These are phyloP conservation scores for Leucocoprinus sp. DNA, from an alignment of 768 basidiomycete genomes.

Conservation along the genomic window DNA sequence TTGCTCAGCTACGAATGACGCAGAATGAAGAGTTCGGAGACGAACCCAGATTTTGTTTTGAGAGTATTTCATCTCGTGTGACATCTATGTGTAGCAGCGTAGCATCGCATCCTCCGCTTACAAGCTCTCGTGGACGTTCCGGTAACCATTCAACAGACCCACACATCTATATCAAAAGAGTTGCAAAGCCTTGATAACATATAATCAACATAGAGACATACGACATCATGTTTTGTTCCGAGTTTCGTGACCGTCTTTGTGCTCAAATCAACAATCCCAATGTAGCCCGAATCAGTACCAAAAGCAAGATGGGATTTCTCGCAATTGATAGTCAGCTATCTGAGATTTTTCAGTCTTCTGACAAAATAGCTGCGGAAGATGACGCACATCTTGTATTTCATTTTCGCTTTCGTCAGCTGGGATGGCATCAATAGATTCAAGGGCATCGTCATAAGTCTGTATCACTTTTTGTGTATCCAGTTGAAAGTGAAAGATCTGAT, in stretches of 20 bases:
- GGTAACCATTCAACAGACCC: slow-evolving; percentile 66
- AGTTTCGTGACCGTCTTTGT: slow-evolving; percentile 42
- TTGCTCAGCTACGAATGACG: neutral
- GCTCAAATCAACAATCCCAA: slow-evolving; percentile 57
- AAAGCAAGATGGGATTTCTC: slow-evolving; percentile 56
- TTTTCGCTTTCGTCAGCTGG: slow-evolving; percentile 51
- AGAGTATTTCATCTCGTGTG: slow-evolving; percentile 44
- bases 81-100: slow-evolving; percentile 63
- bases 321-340: slow-evolving; percentile 55
- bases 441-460: slow-evolving; percentile 41
- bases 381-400: slow-evolving; percentile 40
- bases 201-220: slow-evolving; percentile 24
- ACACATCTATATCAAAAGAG: slow-evolving; percentile 47
- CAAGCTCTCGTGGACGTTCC: slow-evolving; percentile 57
- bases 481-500: slow-evolving; percentile 38
- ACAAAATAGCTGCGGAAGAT: neutral
- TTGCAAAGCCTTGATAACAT: neutral
- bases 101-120: slow-evolving; percentile 75
- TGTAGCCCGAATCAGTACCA: slow-evolving; percentile 58
- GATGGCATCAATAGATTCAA: slow-evolving; percentile 31
- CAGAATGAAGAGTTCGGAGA: neutral
- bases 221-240: slow-evolving; percentile 56
- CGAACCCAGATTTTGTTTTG: slow-evolving; percentile 52
- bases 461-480: slow-evolving; percentile 47
- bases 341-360: slow-evolving; percentile 26